Conservation (phyloP, 768 basidiomycete genomes). For the Phaeotremella fagi region DNA sequence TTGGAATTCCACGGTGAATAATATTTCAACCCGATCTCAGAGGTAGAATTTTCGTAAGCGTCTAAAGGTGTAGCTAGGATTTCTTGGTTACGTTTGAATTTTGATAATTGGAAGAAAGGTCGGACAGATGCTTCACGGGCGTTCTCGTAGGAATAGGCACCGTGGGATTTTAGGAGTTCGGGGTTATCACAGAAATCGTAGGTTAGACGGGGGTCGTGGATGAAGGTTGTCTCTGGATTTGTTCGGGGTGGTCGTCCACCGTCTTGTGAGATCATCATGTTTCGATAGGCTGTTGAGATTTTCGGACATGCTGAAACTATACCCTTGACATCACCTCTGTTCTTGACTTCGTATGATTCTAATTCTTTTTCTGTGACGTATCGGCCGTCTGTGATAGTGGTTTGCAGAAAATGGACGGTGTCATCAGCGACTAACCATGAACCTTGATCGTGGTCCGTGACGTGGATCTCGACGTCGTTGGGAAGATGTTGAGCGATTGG, state of each 20-base stretch:
- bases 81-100: slow-evolving; percentile 38
- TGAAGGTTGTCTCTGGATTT: slow-evolving; percentile 35
- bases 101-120: slow-evolving; percentile 46
- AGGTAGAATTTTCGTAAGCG: slow-evolving; percentile 40
- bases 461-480: slow-evolving; percentile 28
- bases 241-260: neutral
- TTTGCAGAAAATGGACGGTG: slow-evolving; percentile 21
- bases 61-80: slow-evolving; percentile 44
- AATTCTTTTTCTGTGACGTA: slow-evolving; percentile 31
- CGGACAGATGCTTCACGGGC: slow-evolving; percentile 37
- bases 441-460: slow-evolving; percentile 45
- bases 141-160: slow-evolving; percentile 38
- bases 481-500: slow-evolving; percentile 36
- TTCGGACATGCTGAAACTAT: slow-evolving; percentile 40
- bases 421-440: slow-evolving; percentile 42
- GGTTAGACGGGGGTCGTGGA: slow-evolving; percentile 32
- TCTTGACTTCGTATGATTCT: slow-evolving; percentile 33
- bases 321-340: slow-evolving; percentile 21
- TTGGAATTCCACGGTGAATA: slow-evolving; percentile 48
- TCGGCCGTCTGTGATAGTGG: slow-evolving; percentile 19
- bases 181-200: slow-evolving; percentile 44
- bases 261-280: neutral
- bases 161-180: slow-evolving; percentile 28
- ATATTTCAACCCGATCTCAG: slow-evolving; percentile 15
- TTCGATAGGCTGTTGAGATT: slow-evolving; percentile 3